Conservation (phyloP, 1,284 basidiomycete species). For the Trametes pubescens region DNA sequence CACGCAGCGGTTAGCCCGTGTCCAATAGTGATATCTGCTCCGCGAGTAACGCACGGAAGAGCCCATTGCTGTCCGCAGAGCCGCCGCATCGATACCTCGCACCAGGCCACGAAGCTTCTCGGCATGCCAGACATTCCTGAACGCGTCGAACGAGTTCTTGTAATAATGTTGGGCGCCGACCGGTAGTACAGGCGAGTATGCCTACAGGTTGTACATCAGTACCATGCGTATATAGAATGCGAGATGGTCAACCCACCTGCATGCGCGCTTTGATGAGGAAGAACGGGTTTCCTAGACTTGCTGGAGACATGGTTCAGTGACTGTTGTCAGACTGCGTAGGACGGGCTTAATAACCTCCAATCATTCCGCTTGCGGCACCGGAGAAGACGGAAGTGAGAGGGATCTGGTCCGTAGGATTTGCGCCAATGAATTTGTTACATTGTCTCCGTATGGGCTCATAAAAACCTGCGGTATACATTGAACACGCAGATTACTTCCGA, state of each 20-base stretch:
- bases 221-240: neutral
- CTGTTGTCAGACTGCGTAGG: neutral
- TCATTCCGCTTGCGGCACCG: slow-evolving; percentile 88
- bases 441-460: slow-evolving; percentile 90
- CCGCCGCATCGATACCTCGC: slow-evolving; percentile 93
- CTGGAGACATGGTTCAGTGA: slow-evolving; percentile 12
- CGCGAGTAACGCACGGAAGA: slow-evolving; percentile 65
- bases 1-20: neutral
- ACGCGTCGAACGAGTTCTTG: slow-evolving; percentile 82
- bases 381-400: slow-evolving; percentile 82
- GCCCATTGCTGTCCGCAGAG: slow-evolving; percentile 94
- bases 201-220: slow-evolving; percentile 52
- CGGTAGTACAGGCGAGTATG: slow-evolving; percentile 92
- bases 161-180: slow-evolving; percentile 96
- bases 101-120: slow-evolving; percentile 86
- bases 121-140: slow-evolving; percentile 79
- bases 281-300: slow-evolving; percentile 87
- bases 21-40: neutral
- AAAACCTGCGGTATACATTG: slow-evolving; percentile 66
- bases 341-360: slow-evolving; percentile 71
- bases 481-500: slow-evolving; percentile 4
- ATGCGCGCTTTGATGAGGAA: slow-evolving; percentile 98
- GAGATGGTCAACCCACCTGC: slow-evolving; percentile 66
- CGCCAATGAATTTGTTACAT: slow-evolving; percentile 77
- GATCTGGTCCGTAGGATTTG: slow-evolving; percentile 69